Conservation (phyloP, 306 rosid genomes). For the Clitoria ternatea region DNA sequence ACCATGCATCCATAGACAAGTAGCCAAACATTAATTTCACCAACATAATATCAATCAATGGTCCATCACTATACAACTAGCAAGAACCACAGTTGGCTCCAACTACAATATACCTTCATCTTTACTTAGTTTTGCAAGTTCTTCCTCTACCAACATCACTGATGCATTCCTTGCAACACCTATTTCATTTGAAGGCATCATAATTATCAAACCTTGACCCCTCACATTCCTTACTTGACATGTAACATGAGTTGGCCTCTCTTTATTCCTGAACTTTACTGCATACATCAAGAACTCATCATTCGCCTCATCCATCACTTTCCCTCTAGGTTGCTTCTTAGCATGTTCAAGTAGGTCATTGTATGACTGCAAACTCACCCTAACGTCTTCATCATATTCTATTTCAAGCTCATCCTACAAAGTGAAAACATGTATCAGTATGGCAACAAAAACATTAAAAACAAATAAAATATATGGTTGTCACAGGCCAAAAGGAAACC, state of each 20-base stretch:
- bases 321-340: constrained; percentile 58
- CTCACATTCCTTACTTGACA: constrained; percentile 49
- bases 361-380: constrained; percentile 64
- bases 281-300: constrained; percentile 24
- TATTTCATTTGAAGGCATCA: constrained; percentile 53
- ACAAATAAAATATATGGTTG: no score
- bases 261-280: constrained; percentile 27
- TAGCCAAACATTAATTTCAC: background rate
- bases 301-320: background rate
- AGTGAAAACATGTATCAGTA: no score
- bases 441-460: no score
- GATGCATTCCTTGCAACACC: constrained; percentile 49
- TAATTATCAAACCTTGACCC: constrained; percentile 57
- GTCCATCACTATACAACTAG: background rate
- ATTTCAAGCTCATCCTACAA: constrained; percentile 85
- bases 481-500: no score
- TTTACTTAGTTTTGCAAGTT: constrained; percentile 28
- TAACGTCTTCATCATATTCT: constrained; percentile 76
- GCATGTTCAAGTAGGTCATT: constrained; percentile 56
- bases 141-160: constrained; percentile 46
- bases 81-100: constrained; percentile 39
- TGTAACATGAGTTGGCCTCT: constrained; percentile 51
- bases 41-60: no score
- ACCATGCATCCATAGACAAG: no score
- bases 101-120: constrained; percentile 48